Base-by-base conservation (phyloP, 1,284 basidiomycete species). In the Austropuccinia psidii region DNA sequence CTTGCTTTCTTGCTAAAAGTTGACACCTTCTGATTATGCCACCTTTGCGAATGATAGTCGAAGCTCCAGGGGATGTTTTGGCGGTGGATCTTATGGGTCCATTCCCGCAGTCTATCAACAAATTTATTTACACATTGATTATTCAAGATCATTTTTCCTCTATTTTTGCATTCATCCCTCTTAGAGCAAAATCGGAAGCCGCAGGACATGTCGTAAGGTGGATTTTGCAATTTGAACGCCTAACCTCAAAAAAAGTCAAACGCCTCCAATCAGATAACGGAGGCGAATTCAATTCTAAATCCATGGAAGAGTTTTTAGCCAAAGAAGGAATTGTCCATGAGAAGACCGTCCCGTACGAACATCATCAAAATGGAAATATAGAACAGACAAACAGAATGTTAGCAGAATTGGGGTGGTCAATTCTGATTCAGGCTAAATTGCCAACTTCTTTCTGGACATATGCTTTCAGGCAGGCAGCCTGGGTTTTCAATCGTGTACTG, bases 351-450 rank as follows among this genome's bases (percentile, higher is more conserved):
- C 47, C 49, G 24, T 55, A 67, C 35, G 33, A 67, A 54, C 49
- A 50, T 27, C 21, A 67, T 21, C 64, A 67, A 33, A 67, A 67
- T 24, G 64, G 64, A 5, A 24, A n/a, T 33, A 33, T 47, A 1
- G 50, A 67, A 54, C 65, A 27, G 19, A 35, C 39, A 11, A 68
- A 54, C 9, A 21, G 33, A 11, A 17, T 29, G 33, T 17, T 29
- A 7, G 27, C 35, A 7, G 50, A 4, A 55, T 21, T 49, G 64
- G 45, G 21, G 1, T 31, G 50, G 6, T 55, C 65, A 17, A n/a
- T 55, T 29, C 50, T 68, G n/a, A 54, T 68, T 1, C 24, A 45
- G 3, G 33, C 49, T 1, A 57, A 43, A 8, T 41, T 61, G 31
- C 21, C 21, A 43, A 9, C 4, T n/a, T 4, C 4, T 19, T 39